phyloP scores from a whole-genome alignment of 208 protist genomes.

The Acanthamoeba royreba region DNA sequence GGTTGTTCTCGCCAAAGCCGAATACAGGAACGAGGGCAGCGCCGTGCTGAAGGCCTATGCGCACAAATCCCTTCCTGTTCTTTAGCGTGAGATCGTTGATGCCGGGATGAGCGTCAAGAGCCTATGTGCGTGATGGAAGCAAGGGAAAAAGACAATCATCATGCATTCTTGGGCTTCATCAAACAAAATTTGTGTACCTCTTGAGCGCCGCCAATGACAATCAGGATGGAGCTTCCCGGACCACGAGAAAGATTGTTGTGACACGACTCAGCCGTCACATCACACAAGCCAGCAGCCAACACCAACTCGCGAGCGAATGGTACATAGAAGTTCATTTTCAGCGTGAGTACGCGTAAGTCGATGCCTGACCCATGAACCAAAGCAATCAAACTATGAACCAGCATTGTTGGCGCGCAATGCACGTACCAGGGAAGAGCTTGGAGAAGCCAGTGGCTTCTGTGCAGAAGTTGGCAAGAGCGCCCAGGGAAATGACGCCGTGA shows the following conservation, averaged over 20 bases:
- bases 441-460: not conserved
- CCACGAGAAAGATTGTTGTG: conserved; percentile 30
- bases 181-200: no score
- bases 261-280: conserved; percentile 17
- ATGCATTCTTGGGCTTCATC: no score
- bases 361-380: not conserved
- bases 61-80: conserved; percentile 64
- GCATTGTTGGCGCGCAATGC: not conserved
- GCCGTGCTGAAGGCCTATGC: conserved; percentile 51
- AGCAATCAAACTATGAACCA: not conserved
- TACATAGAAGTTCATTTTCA: conserved; percentile 61
- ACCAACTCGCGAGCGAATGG: conserved; percentile 62
- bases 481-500: conserved; percentile 63
- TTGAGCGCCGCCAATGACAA: conserved; percentile 58
- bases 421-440: not conserved
- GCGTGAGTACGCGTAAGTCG: conserved; percentile 55
- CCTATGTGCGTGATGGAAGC: not conserved
- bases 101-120: conserved; percentile 61
- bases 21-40: conserved; percentile 63
- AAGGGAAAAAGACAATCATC: not conserved
- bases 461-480: conserved; percentile 41
- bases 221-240: conserved; percentile 34
- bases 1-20: conserved; percentile 67
- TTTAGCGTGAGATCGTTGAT: conserved; percentile 55
- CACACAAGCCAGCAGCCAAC: conserved; percentile 52